These are phyloP conservation scores for Strobilomyces echinocephalus DNA, from an alignment of 768 basidiomycete species.

Conservation along the genomic window DNA sequence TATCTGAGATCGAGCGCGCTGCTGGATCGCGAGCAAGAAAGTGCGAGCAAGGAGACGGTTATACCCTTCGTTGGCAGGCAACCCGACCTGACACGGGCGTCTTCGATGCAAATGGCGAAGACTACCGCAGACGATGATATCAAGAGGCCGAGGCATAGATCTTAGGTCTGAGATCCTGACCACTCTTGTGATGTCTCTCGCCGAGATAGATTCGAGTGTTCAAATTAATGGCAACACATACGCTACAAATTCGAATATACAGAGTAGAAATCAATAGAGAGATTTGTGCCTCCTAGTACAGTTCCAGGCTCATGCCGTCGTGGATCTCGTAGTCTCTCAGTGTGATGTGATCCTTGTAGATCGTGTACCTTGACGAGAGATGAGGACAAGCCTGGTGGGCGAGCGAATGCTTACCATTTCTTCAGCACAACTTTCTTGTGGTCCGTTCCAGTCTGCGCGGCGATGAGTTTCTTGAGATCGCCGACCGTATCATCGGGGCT, in stretches of 20 bases:
- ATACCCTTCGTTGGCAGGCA: constrained; percentile 24
- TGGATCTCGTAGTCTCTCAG: constrained; percentile 89
- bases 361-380: constrained; percentile 68
- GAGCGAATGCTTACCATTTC: constrained; percentile 71
- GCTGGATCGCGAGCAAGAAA: constrained; percentile 41
- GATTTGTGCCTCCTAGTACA: constrained; percentile 54
- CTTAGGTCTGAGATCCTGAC: constrained; percentile 17
- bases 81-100: constrained; percentile 16
- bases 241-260: constrained; percentile 12
- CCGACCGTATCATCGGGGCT: constrained; percentile 94
- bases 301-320: constrained; percentile 90
- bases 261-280: not conserved
- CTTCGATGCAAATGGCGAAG: constrained; percentile 16
- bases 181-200: not conserved
- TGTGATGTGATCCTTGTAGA: constrained; percentile 95
- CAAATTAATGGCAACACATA: constrained; percentile 8
- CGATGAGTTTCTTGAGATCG: constrained; percentile 95
- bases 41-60: constrained; percentile 19
- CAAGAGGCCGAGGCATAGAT: constrained; percentile 9
- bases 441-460: constrained; percentile 91
- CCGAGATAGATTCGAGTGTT: not conserved
- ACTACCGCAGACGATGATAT: not conserved
- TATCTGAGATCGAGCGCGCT: constrained; percentile 30
- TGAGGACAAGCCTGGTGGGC: not conserved
- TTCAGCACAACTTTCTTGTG: constrained; percentile 83